These are phyloP conservation scores for Paracoccidioides lutzii DNA, from an alignment of 2,329 filamentous ascomycete species.

Conservation along the genomic window DNA sequence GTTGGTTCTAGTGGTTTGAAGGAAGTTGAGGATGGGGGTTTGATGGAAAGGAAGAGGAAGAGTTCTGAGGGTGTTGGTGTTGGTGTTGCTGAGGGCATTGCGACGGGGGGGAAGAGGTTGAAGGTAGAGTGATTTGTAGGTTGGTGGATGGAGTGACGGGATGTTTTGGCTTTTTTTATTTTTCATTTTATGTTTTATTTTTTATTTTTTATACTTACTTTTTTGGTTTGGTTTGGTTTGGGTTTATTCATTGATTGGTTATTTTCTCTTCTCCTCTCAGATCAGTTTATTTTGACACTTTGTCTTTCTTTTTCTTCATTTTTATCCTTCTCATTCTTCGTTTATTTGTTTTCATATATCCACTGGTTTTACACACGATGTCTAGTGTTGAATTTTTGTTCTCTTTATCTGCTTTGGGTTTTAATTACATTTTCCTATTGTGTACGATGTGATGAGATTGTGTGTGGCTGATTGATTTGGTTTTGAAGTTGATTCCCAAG, in stretches of 20 bases:
- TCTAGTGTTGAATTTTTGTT: too few species aligned
- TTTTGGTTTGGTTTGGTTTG: not conserved
- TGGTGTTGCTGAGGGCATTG: slow-evolving; percentile 12
- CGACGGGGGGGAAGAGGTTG: slow-evolving; percentile 24
- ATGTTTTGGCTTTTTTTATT: not conserved
- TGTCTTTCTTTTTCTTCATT: not conserved
- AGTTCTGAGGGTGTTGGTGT: slow-evolving; percentile 26
- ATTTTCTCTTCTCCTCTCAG: not conserved
- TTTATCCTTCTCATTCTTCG: too few species aligned
- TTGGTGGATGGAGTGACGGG: not conserved
- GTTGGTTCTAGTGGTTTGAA: not conserved
- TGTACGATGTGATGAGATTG: too few species aligned
- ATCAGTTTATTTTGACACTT: not conserved
- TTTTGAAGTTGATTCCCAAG: too few species aligned
- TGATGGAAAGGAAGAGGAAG: slow-evolving; percentile 34
- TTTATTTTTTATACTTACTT: not conserved
- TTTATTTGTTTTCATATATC: too few species aligned
- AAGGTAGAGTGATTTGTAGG: slow-evolving; percentile 16
- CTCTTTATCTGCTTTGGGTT: too few species aligned
- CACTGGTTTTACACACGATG: too few species aligned
- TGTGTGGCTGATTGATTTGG: too few species aligned
- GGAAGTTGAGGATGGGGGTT: slow-evolving; percentile 22
- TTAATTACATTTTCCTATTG: too few species aligned
- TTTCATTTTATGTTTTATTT: not conserved
- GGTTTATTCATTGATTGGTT: not conserved